Evolutionary conservation across 768 basidiomycete species (phyloP), one percentile per base, ranked within the genome.

Genomic region (Jaapia argillacea): DNA sequence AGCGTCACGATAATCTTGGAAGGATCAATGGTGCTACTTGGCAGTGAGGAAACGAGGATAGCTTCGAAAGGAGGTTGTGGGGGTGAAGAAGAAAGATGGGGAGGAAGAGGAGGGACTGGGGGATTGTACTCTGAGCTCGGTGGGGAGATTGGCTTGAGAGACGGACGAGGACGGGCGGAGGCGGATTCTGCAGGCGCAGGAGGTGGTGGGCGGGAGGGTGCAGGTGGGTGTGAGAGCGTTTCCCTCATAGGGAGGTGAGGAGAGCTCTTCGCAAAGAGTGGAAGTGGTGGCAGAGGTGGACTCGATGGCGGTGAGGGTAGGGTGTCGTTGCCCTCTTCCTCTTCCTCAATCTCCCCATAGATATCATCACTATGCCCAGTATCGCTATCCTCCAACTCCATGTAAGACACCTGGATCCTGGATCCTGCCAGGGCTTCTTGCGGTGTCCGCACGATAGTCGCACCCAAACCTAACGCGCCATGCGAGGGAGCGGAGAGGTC

Each of bases 391-490:
- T 10, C 10, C 28, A 16, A 33, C 10, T 33, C 28, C 28, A 33
- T 16, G 28, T 41, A 45, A 25, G 45, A 45, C 18, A 33, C 24
- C 16, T 31, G 45, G 28, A n/a, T 44, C 18, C 35, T 39, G 18
- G 67, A 47, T 38, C 63, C 57, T 23, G 58, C 65, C 24, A 90
- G 65, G 18, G 86, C 86, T 44, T 90, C 87, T 50, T 82, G 78
- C 5, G 87, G 87, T 0, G 87, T 89, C 45, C 79, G 69, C 27
- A 89, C 86, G 24, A 90, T 66, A 1, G 70, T 80, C 12, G 86
- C 86, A 31, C 86, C 85, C 16, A 72, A 56, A n/a, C 83, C 85
- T 16, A 85, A 71, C 3, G 65, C 58, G 2, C 76, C 76, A 35
- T 60, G 67, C 10, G 75, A 70, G 12, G 47, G 55, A 18, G 45